Conservation (phyloP, 257 asterid genomes). For the Misopates orontium region DNA sequence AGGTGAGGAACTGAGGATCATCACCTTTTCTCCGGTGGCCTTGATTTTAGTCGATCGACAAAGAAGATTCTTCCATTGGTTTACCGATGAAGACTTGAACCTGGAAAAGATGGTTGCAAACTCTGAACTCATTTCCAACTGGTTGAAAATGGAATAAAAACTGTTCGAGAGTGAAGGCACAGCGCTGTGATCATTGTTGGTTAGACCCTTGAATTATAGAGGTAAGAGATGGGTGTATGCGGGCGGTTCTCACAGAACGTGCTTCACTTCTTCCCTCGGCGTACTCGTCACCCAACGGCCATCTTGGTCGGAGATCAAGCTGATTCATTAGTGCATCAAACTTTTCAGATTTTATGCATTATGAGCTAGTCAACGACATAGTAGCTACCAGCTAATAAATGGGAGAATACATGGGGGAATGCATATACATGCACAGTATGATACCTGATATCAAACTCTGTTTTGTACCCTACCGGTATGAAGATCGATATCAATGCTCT, state of each 20-base stretch:
- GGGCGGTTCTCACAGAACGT: conserved; percentile 72
- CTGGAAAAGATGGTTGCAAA: too few relatives aligned
- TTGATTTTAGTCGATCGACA: neutral
- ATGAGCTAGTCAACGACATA: neutral
- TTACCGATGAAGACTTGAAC: too few relatives aligned
- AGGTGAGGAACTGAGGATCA: neutral
- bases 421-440: too few relatives aligned
- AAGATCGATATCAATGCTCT: too few relatives aligned
- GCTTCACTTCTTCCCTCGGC: conserved; percentile 93
- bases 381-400: too few relatives aligned
- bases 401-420: too few relatives aligned
- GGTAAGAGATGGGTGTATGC: conserved; percentile 94
- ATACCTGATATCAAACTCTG: too few relatives aligned
- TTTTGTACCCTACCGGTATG: too few relatives aligned
- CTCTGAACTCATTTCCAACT: too few relatives aligned
- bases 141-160: too few relatives aligned
- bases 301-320: conserved; percentile 93
- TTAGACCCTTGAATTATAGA: conserved; percentile 73
- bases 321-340: conserved; percentile 30
- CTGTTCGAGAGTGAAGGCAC: too few relatives aligned
- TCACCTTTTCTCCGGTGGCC: neutral
- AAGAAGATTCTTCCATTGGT: neutral
- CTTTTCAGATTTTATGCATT: too few relatives aligned
- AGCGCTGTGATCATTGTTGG: conserved; percentile 23
- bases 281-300: conserved; percentile 93